Evolutionary conservation across 345 rosid species (phyloP).

Genomic region (Euphorbia lathyris): DNA sequence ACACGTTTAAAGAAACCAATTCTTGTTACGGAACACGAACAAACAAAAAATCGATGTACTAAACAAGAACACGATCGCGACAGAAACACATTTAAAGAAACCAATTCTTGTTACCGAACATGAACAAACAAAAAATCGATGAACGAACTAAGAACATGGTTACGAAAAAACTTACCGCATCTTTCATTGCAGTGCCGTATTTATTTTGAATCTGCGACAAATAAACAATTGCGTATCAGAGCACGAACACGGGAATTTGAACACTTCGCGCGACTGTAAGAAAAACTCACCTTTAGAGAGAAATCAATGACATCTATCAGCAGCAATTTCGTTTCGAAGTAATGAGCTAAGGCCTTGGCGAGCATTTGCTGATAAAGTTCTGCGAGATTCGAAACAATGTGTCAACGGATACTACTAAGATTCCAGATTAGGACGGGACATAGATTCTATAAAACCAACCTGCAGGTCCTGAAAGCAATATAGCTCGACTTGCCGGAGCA

Average conservation of each 20-base stretch:
- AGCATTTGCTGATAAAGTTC: constrained; percentile 99
- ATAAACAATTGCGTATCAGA: background rate
- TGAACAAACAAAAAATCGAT: background rate
- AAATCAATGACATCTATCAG: constrained; percentile 80
- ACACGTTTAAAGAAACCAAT: background rate
- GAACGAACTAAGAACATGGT: background rate
- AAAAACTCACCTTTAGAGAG: constrained; percentile 61
- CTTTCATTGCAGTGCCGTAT: constrained; percentile 62
- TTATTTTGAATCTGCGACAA: constrained; percentile 72
- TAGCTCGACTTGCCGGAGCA: constrained; percentile 81
- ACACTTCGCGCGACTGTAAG: background rate
- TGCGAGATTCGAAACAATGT: constrained; percentile 20
- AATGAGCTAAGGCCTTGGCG: constrained; percentile 92
- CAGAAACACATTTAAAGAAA: background rate
- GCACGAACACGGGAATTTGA: background rate
- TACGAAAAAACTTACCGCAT: constrained; percentile 43
- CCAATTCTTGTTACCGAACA: background rate
- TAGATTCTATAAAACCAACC: constrained; percentile 35
- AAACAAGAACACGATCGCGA: constrained; percentile 9
- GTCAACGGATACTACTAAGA: background rate
- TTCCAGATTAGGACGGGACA: background rate
- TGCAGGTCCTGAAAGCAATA: constrained; percentile 95
- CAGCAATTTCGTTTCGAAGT: constrained; percentile 84
- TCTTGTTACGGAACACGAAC: background rate
- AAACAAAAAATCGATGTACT: background rate